Percentiles rank a stretch among this genome's conserved stretches.
Conservation (phyloP, 306 rosid species). For the Cucumis sativus region DNA sequence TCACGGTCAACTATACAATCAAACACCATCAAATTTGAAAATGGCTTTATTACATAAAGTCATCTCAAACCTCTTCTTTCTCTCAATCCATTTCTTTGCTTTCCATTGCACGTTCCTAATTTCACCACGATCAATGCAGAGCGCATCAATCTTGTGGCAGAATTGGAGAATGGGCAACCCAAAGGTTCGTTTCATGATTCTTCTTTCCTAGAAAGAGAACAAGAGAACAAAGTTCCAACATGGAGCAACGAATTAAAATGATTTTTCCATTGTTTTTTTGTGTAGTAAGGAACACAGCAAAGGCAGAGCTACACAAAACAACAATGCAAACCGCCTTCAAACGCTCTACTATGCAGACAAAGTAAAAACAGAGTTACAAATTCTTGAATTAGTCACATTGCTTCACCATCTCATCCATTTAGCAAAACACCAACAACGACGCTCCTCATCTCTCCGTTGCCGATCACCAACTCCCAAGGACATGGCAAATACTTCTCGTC, state of each 20-base stretch:
- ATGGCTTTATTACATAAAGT: neutral
- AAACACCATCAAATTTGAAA: neutral
- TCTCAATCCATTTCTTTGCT: neutral
- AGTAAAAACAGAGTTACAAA: slow-evolving; percentile 49
- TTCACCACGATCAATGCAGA: slow-evolving; percentile 35
- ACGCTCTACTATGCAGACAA: slow-evolving; percentile 74
- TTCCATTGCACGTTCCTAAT: neutral
- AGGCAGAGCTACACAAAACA: slow-evolving; percentile 21
- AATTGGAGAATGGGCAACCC: slow-evolving; percentile 95
- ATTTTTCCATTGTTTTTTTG: slow-evolving; percentile 5
- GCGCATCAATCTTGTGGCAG: slow-evolving; percentile 94
- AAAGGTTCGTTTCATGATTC: slow-evolving; percentile 29
- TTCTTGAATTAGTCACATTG: slow-evolving; percentile 60
- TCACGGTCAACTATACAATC: neutral
- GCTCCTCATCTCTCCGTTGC: slow-evolving; percentile 27
- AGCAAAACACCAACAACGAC: slow-evolving; percentile 43
- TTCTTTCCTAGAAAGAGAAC: neutral
- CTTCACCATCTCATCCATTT: slow-evolving; percentile 51
- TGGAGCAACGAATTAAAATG: neutral
- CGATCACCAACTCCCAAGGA: slow-evolving; percentile 54
- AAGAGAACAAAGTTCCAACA: neutral
- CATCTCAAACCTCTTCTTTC: neutral
- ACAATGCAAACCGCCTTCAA: slow-evolving; percentile 47
- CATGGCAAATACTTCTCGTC: neutral
- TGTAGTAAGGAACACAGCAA: slow-evolving; percentile 56